phyloP scores from a whole-genome alignment of 768 basidiomycete genomes.

The Lactarius pseudohatsudake region DNA sequence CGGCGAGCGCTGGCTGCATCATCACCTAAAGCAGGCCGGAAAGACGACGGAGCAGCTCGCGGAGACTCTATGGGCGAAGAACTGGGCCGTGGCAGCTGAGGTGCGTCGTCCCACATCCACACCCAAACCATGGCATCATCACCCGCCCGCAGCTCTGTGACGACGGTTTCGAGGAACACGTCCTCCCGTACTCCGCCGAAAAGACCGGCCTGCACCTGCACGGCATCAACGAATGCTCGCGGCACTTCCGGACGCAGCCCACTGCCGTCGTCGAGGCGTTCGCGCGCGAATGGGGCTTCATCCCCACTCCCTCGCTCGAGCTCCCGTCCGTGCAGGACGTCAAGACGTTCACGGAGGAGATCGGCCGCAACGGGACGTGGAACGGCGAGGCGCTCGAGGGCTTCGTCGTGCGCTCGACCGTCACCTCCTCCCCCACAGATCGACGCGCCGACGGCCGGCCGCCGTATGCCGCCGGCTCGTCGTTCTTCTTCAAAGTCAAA shows the following conservation, averaged over 20 bases:
- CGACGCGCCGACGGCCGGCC: conserved; percentile 36
- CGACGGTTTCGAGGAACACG: conserved; percentile 96
- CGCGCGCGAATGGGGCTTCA: conserved; percentile 90
- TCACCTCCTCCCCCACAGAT: conserved; percentile 42
- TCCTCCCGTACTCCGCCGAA: conserved; percentile 77
- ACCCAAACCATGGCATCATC: neutral
- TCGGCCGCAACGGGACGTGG: conserved; percentile 73
- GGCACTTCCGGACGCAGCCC: conserved; percentile 68
- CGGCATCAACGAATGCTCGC: conserved; percentile 75
- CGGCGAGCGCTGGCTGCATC: conserved; percentile 80
- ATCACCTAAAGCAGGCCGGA: conserved; percentile 58
- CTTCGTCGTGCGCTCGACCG: conserved; percentile 85
- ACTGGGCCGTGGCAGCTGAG: conserved; percentile 91
- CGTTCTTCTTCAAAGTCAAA: conserved; percentile 99
- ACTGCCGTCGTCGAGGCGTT: conserved; percentile 70
- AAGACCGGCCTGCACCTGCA: conserved; percentile 91
- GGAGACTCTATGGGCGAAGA: conserved; percentile 67
- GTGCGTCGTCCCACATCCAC: conserved; percentile 44
- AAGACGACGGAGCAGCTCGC: conserved; percentile 79
- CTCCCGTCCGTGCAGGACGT: conserved; percentile 67
- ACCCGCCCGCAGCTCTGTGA: conserved; percentile 80
- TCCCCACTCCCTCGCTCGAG: conserved; percentile 62
- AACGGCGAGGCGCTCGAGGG: conserved; percentile 86
- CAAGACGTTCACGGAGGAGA: conserved; percentile 63
- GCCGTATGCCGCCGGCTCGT: conserved; percentile 76